These are phyloP conservation scores for Cryphonectria parasitica DNA, from an alignment of 2,329 filamentous ascomycete species.

Conservation along the genomic window DNA sequence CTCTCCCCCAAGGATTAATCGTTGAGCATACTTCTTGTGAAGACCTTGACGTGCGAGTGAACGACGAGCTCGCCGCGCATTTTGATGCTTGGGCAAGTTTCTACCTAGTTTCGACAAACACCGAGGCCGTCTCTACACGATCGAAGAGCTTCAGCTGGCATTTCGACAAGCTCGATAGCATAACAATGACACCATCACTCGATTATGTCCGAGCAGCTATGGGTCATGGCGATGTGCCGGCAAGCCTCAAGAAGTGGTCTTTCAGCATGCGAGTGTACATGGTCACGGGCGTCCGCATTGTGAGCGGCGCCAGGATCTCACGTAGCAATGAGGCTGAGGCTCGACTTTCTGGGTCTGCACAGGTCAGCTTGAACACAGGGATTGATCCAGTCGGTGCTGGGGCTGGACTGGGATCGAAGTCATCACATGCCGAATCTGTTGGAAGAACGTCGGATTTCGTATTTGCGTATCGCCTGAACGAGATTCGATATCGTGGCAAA, in stretches of 20 bases:
- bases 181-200: background rate
- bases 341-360: background rate
- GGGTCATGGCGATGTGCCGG: background rate
- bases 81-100: background rate
- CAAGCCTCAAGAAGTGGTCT: constrained; percentile 1
- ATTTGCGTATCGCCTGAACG: background rate
- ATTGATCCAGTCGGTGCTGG: background rate
- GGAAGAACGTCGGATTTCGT: background rate
- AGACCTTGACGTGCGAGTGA: background rate
- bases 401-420: background rate
- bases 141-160: background rate
- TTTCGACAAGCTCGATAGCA: background rate
- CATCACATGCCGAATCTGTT: background rate
- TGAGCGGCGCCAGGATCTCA: background rate
- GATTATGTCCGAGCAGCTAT: background rate
- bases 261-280: background rate
- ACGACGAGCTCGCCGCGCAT: background rate
- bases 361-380: background rate
- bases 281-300: background rate
- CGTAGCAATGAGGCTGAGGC: background rate
- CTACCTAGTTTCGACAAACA: background rate
- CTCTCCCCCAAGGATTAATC: background rate
- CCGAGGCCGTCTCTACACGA: background rate
- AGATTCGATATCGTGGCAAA: background rate
- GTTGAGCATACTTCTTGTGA: background rate